phyloP scores from a whole-genome alignment of 2,329 filamentous ascomycete genomes.

The Pezicula rhizophila region DNA sequence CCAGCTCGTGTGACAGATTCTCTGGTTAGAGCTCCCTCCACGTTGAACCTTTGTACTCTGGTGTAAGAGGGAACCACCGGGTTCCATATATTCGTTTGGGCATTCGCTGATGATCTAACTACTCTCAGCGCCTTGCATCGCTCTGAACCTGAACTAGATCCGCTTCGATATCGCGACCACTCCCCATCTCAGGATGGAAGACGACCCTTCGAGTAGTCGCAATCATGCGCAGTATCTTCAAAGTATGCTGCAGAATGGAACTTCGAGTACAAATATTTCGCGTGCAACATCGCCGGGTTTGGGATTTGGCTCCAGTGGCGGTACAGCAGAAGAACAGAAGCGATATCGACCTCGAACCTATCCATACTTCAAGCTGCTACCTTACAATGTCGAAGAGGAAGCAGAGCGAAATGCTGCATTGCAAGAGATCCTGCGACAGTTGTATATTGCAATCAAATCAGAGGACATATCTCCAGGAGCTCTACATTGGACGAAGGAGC shows the following conservation, averaged over 20 bases:
- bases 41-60: background rate
- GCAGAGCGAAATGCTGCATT: conserved; percentile 71
- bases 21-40: background rate
- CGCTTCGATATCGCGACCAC: background rate
- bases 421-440: conserved; percentile 82
- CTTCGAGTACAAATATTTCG: conserved; percentile 62
- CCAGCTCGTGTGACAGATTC: background rate
- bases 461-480: conserved; percentile 93
- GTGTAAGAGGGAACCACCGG: background rate
- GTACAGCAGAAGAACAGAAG: conserved; percentile 47
- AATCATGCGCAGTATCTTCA: conserved; percentile 23
- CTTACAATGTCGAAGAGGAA: conserved; percentile 81
- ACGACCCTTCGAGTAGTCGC: conserved; percentile 22
- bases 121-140: background rate
- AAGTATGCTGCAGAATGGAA: conserved; percentile 18
- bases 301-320: conserved; percentile 41
- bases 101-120: background rate
- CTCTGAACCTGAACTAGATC: background rate
- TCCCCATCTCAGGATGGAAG: conserved; percentile 20
- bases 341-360: conserved; percentile 84
- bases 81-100: background rate
- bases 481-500: conserved; percentile 93
- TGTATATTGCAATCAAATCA: conserved; percentile 85
- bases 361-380: conserved; percentile 84
- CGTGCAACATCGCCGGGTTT: conserved; percentile 78